A percentile compares a stretch with the other conserved stretches of the same genome.
Evolutionary conservation across 1,284 basidiomycete genomes (phyloP).

Genomic region (Salmacisia buchloeana): DNA sequence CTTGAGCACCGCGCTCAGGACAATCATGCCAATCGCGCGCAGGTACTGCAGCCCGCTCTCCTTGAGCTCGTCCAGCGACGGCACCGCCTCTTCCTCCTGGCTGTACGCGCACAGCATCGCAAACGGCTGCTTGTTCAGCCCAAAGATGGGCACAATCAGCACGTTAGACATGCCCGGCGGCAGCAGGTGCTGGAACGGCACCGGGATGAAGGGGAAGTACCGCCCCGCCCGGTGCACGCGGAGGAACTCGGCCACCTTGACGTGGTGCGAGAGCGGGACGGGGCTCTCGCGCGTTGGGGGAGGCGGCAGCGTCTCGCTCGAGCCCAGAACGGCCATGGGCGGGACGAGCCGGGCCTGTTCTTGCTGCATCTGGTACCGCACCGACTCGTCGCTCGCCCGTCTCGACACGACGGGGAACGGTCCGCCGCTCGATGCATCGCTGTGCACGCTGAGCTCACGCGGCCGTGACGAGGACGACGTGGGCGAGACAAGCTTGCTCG

Average conservation of each 20-base stretch:
- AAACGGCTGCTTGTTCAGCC: slow-evolving; percentile 84
- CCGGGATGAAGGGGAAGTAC: slow-evolving; percentile 36
- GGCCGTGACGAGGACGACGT: neutral
- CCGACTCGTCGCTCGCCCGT: neutral
- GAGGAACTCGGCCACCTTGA: slow-evolving; percentile 41
- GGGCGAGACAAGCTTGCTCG: neutral
- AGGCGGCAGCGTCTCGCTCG: slow-evolving; percentile 24
- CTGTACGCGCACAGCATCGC: slow-evolving; percentile 85
- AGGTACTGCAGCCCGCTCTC: slow-evolving; percentile 85
- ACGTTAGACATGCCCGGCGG: slow-evolving; percentile 29
- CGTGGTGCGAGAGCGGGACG: slow-evolving; percentile 37
- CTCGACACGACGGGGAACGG: neutral
- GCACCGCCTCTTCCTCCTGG: slow-evolving; percentile 67
- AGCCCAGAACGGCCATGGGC: slow-evolving; percentile 40
- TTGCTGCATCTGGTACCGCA: neutral
- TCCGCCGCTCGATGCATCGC: neutral
- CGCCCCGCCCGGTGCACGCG: slow-evolving; percentile 31
- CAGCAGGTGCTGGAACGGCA: slow-evolving; percentile 38
- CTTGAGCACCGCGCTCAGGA: slow-evolving; percentile 85
- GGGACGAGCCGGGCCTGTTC: slow-evolving; percentile 27
- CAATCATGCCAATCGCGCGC: slow-evolving; percentile 82
- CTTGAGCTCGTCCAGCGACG: slow-evolving; percentile 64
- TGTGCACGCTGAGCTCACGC: neutral
- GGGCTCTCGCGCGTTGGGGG: slow-evolving; percentile 27
- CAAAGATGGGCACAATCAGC: slow-evolving; percentile 70